Conservation (phyloP, 441 rosid genomes). For the Viola pubescens region DNA sequence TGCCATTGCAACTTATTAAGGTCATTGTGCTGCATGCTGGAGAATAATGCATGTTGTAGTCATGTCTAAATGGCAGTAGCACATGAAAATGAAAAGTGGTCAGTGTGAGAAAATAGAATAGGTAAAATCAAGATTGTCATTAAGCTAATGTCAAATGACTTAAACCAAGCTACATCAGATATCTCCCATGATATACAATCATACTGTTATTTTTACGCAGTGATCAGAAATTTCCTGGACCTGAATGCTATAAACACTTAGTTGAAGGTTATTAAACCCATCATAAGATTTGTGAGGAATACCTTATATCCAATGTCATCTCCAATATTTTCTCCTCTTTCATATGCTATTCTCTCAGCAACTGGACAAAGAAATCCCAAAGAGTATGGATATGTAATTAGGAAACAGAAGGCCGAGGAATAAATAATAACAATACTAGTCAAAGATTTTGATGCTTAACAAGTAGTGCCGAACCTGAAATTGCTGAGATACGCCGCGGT, state of each 20-base stretch:
- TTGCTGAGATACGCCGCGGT: conserved; percentile 97
- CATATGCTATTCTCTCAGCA: conserved; percentile 86
- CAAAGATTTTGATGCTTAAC: conserved; percentile 9
- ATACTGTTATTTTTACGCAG: not conserved
- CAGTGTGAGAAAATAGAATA: not conserved
- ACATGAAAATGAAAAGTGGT: too few relatives aligned
- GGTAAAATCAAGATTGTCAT: too few relatives aligned
- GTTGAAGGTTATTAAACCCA: not conserved
- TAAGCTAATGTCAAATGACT: too few relatives aligned
- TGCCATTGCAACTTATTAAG: too few relatives aligned
- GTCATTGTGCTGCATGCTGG: too few relatives aligned
- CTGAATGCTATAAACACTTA: not conserved
- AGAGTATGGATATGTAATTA: conserved; percentile 10
- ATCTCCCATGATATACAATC: not conserved
- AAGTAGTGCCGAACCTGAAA: conserved; percentile 49
- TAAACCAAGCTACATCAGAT: too few relatives aligned
- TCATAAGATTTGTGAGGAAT: conserved; percentile 8
- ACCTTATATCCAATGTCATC: conserved; percentile 92
- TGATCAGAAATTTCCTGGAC: not conserved
- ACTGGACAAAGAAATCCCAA: conserved; percentile 36
- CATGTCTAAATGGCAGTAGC: too few relatives aligned
- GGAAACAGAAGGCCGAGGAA: not conserved
- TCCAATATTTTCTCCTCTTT: conserved; percentile 84
- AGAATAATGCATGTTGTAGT: too few relatives aligned
- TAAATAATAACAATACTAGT: conserved; percentile 7